Conservation (phyloP, 192 early-diverging fungal genomes). For the Umbelopsis sp. region DNA sequence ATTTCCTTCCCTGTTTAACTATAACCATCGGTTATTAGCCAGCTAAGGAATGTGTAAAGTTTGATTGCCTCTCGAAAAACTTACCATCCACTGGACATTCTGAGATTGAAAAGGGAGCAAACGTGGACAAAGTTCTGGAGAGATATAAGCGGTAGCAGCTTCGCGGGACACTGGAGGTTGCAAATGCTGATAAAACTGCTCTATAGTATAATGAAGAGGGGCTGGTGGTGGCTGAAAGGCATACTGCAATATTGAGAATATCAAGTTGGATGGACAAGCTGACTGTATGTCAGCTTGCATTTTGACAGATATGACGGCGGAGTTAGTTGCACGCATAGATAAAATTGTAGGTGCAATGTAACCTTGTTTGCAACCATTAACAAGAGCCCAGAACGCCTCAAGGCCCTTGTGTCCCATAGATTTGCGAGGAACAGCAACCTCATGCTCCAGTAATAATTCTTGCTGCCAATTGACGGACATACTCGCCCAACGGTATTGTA, state of each 20-base stretch:
- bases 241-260: slow-evolving; percentile 1
- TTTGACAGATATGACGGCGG: background rate
- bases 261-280: background rate
- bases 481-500: slow-evolving; percentile 2
- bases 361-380: background rate
- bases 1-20: slow-evolving; percentile 20
- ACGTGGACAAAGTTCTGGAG: slow-evolving; percentile 16
- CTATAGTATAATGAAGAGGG: slow-evolving; percentile 15
- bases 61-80: background rate
- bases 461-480: background rate
- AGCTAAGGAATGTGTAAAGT: too few species aligned
- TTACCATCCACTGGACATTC: slow-evolving; percentile 36
- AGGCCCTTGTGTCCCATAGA: background rate
- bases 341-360: background rate
- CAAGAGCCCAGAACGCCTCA: slow-evolving; percentile 7
- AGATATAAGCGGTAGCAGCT: background rate
- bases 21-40: background rate
- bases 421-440: background rate
- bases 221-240: slow-evolving; percentile 4
- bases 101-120: slow-evolving; percentile 35
- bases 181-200: slow-evolving; percentile 24
- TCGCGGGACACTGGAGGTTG: slow-evolving; percentile 21
- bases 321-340: background rate
- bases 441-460: background rate
- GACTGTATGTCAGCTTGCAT: background rate